Percentiles rank a stretch among this genome's conserved stretches.
phyloP scores from a whole-genome alignment of 192 early-diverging fungal species.

The Umbelopsis isabellina region DNA sequence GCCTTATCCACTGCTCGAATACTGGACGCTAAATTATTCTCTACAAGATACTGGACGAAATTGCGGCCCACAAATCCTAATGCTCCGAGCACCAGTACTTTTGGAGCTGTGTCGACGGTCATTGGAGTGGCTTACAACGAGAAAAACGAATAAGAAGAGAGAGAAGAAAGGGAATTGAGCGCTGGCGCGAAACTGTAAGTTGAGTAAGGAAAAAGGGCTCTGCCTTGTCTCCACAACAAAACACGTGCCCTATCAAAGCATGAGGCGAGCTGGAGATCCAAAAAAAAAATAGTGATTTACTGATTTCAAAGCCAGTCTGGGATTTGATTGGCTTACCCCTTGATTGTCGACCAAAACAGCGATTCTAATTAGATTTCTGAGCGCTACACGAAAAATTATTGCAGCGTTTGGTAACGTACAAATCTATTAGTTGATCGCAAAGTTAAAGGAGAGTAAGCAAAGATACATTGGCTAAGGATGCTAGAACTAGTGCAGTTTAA shows the following conservation, averaged over 20 bases:
- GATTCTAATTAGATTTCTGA: not conserved
- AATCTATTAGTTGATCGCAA: no score
- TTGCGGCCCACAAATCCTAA: conserved; percentile 86
- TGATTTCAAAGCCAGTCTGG: not conserved
- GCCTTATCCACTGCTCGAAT: conserved; percentile 84
- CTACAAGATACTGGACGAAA: conserved; percentile 70
- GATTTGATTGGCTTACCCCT: not conserved
- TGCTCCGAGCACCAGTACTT: conserved; percentile 81
- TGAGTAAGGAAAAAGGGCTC: not conserved
- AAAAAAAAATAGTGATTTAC: not conserved
- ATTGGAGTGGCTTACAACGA: conserved; percentile 4
- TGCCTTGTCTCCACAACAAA: not conserved
- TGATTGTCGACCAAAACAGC: conserved; percentile 15
- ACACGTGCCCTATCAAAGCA: conserved; percentile 1
- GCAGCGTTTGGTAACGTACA: not conserved
- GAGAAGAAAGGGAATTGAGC: not conserved
- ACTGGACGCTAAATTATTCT: conserved; percentile 61
- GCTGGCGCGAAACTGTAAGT: not conserved
- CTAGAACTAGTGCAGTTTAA: no score
- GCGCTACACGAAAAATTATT: not conserved
- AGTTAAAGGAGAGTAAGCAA: no score
- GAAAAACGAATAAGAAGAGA: conserved; percentile 3
- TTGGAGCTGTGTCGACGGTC: conserved; percentile 43
- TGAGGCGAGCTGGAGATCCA: not conserved
- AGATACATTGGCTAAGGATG: no score